Evolutionary conservation across 305 asterid species (phyloP).

Genomic region (Petunia hybrid): DNA sequence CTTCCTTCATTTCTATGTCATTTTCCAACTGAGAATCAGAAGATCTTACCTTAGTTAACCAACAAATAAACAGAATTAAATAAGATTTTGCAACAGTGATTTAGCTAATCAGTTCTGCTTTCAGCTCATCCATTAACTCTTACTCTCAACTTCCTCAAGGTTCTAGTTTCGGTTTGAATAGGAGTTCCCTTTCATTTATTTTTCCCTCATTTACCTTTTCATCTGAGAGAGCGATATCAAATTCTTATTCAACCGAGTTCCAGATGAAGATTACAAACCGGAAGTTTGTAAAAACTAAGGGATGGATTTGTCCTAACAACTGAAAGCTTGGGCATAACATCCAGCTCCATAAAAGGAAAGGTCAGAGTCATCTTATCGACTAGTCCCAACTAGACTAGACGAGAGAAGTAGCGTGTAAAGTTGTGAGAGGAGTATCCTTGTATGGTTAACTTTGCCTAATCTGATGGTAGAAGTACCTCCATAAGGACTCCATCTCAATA

Average conservation of each 20-base stretch:
- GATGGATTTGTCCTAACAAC: not conserved
- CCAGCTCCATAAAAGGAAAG: no score
- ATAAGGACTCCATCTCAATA: no score
- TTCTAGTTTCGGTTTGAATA: not conserved
- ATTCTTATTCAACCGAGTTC: not conserved
- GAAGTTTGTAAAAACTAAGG: not conserved
- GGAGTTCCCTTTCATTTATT: not conserved
- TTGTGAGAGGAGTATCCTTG: no score
- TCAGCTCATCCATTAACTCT: not conserved
- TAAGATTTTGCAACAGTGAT: not conserved
- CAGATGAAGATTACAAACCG: not conserved
- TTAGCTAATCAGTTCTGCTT: not conserved
- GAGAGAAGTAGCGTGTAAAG: no score
- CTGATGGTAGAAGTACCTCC: no score
- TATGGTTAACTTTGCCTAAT: no score
- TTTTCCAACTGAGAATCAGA: not conserved
- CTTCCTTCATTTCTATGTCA: not conserved
- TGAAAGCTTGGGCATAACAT: not conserved
- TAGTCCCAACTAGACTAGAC: no score
- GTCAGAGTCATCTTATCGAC: no score
- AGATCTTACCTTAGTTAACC: not conserved
- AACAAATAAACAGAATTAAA: not conserved
- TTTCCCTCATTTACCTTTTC: not conserved
- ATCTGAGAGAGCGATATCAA: not conserved
- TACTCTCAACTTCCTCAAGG: not conserved